Evolutionary conservation across 495 filamentous ascomycete species (phyloP).

Genomic region (Penicillium robsamsonii): DNA sequence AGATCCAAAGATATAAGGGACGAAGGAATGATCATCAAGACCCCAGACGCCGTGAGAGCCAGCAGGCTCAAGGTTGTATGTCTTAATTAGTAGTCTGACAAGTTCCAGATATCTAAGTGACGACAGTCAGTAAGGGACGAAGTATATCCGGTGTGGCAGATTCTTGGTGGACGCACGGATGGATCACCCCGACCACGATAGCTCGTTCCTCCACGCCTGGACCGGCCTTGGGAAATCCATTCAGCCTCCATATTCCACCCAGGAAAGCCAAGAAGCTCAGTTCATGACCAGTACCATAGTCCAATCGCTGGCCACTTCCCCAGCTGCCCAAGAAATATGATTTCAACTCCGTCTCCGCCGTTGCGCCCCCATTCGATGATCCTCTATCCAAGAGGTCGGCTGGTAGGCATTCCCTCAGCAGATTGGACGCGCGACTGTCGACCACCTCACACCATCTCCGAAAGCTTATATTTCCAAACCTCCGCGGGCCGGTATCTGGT

Average conservation of each 20-base stretch:
- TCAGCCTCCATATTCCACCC: slow-evolving; percentile 85
- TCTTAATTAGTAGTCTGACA: slow-evolving; percentile 77
- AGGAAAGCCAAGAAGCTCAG: slow-evolving; percentile 91
- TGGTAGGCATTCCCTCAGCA: slow-evolving; percentile 64
- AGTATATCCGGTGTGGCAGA: neutral
- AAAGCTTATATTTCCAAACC: slow-evolving; percentile 92
- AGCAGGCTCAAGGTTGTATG: slow-evolving; percentile 93
- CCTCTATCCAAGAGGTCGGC: slow-evolving; percentile 43
- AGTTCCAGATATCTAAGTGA: slow-evolving; percentile 70
- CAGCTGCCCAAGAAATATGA: slow-evolving; percentile 84
- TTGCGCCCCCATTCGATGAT: slow-evolving; percentile 25
- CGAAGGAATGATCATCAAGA: slow-evolving; percentile 95
- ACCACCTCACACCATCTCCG: slow-evolving; percentile 74
- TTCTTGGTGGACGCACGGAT: slow-evolving; percentile 60
- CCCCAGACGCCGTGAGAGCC: slow-evolving; percentile 97
- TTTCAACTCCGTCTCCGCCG: slow-evolving; percentile 63
- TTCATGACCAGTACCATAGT: slow-evolving; percentile 97
- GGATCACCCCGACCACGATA: slow-evolving; percentile 76
- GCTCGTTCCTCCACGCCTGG: slow-evolving; percentile 64
- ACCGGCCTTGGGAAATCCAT: slow-evolving; percentile 58
- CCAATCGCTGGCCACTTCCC: slow-evolving; percentile 83
- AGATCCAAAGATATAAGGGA: slow-evolving; percentile 92
- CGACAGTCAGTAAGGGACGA: slow-evolving; percentile 9
- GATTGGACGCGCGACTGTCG: slow-evolving; percentile 51
- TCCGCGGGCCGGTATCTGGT: slow-evolving; percentile 76